A percentile compares a stretch with the other conserved stretches of the same genome.
These are phyloP conservation scores for Candida succiphila DNA, from an alignment of 805 yeast genomes.

Conservation along the genomic window DNA sequence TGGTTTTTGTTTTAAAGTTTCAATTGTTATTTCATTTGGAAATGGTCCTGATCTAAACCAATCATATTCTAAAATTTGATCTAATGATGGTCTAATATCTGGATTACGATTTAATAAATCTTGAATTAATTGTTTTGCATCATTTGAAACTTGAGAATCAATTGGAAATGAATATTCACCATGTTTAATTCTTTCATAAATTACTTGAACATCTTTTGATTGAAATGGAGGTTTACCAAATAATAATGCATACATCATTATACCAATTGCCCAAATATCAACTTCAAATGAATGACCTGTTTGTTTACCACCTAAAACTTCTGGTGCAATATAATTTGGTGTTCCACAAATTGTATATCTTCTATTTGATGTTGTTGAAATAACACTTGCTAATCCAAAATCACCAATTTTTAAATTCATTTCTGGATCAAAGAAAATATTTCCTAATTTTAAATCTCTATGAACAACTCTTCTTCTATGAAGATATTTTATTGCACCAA, in stretches of 20 bases:
- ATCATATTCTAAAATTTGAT: conserved; percentile 68
- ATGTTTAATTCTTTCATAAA: conserved; percentile 83
- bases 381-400: conserved; percentile 96
- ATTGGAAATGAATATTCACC: conserved; percentile 75
- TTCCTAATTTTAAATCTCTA: conserved; percentile 92
- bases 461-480: conserved; percentile 90
- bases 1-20: conserved; percentile 56
- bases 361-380: conserved; percentile 56
- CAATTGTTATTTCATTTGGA: conserved; percentile 59
- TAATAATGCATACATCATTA: conserved; percentile 87
- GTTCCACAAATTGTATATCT: conserved; percentile 97
- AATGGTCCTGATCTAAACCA: conserved; percentile 79
- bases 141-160: conserved; percentile 44
- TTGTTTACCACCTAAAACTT: conserved; percentile 79
- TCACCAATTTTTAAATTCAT: conserved; percentile 97
- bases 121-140: conserved; percentile 63
- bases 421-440: conserved; percentile 85
- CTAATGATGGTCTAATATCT: conserved; percentile 65
- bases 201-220: conserved; percentile 85
- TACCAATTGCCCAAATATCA: conserved; percentile 97
- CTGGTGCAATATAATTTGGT: conserved; percentile 98
- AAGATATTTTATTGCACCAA: conserved; percentile 90
- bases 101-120: conserved; percentile 76
- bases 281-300: conserved; percentile 91
- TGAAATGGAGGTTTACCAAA: conserved; percentile 98